Evolutionary conservation across 176 grass and related monocot genomes (phyloP), one percentile per base, ranked within the genome.

Genomic region (Carex parvula): DNA sequence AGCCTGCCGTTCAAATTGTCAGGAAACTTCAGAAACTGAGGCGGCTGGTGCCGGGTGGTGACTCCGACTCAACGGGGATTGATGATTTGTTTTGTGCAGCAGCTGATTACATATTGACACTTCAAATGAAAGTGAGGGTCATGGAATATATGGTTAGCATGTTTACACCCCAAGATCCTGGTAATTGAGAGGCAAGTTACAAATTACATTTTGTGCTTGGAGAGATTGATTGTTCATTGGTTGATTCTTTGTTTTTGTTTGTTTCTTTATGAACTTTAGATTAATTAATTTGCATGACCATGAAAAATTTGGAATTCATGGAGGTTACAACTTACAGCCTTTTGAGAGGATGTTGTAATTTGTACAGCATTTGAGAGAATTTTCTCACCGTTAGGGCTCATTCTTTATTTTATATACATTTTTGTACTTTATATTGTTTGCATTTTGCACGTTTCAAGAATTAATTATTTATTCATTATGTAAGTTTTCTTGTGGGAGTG

Each of bases 61-160:
- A 83, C 20, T 68, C 61, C 22, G 62, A 83, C 12, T 68, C 61
- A 6, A 53, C 81, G n/a, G 81, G 29, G 62, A 46, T 83, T 7
- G 81, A 83, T 55, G 81, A 83, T 68, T 83, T 83, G 62, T 83
- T 83, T 55, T 60, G 62, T 55, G 41, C 48, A 53, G 62, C 81
- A 26, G 81, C 81, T 1, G 26, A 66, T 68, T 83, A 83, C 60
- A 83, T 83, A 63, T 68, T 83, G 13, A 66, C 81, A 46, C 81
- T 83, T 68, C 81, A 83, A 83, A 83, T 83, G 81, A 63, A 83
- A 83, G 81, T 83, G 60, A 83, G 81, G 61, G 81, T 83, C 56
- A 83, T 83, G 81, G 81, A 83, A 18, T 69, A 9, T 53, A 83
- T 83, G 81, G 62, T 83, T 12, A 83, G 53, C 48, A 66, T 54